Evolutionary conservation across 257 asterid species (phyloP).

Genomic region (Salvia hispanica): DNA sequence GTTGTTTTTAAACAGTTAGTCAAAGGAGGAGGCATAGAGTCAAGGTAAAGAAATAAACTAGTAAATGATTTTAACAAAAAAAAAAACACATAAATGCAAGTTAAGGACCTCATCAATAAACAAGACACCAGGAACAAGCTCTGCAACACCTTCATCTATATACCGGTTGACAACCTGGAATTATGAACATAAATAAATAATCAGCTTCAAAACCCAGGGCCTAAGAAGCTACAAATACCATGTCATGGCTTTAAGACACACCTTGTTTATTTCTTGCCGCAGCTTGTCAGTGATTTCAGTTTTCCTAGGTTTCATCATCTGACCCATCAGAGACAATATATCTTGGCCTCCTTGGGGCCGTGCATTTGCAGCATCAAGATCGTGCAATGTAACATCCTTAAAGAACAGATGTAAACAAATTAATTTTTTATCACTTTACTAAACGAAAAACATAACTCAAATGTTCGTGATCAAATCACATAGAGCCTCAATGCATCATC

Average conservation of each 20-base stretch:
- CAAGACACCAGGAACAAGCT: constrained; percentile 94
- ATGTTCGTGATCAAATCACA: constrained; percentile 3
- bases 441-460: constrained; percentile 1
- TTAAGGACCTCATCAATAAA: constrained; percentile 80
- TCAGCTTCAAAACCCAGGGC: not conserved
- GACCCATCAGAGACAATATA: constrained; percentile 95
- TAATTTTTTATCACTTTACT: not conserved
- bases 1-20: constrained; percentile 17
- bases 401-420: not conserved
- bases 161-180: constrained; percentile 87
- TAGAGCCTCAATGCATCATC: not conserved
- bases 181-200: constrained; percentile 10
- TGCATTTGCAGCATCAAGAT: constrained; percentile 98
- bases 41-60: not conserved
- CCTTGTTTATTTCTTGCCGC: constrained; percentile 94
- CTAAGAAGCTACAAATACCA: constrained; percentile 9
- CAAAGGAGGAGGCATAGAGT: constrained; percentile 3
- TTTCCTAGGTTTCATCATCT: constrained; percentile 97
- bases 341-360: constrained; percentile 99
- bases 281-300: constrained; percentile 96
- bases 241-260: constrained; percentile 23
- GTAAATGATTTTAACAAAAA: not conserved
- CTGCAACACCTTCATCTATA: constrained; percentile 92
- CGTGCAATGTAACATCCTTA: constrained; percentile 92
- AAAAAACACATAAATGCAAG: not conserved